phyloP scores from a whole-genome alignment of 768 basidiomycete species.

The Gloeophyllum trabeum region DNA sequence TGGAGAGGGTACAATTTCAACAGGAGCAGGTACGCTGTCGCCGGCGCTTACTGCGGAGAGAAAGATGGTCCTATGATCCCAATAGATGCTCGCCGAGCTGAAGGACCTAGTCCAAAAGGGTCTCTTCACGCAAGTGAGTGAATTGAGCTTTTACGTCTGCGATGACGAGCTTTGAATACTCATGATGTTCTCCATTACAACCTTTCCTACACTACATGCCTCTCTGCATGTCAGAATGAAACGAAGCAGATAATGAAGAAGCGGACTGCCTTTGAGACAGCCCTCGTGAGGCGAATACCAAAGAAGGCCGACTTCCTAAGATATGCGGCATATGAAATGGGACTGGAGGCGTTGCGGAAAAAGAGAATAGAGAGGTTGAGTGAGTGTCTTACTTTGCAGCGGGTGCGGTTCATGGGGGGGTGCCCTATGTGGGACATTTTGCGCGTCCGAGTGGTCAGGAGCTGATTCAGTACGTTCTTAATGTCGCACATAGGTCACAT shows the following conservation, averaged over 20 bases:
- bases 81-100: conserved; percentile 92
- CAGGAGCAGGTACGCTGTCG: conserved; percentile 66
- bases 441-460: no score
- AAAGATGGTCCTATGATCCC: no score
- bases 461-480: no score
- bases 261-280: conserved; percentile 74
- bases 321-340: conserved; percentile 90
- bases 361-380: conserved; percentile 67
- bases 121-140: conserved; percentile 67
- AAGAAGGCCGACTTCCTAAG: conserved; percentile 84
- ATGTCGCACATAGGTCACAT: no score
- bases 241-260: conserved; percentile 77
- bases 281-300: conserved; percentile 72
- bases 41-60: neutral
- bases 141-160: no score
- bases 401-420: no score
- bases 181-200: neutral
- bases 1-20: conserved; percentile 93
- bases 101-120: conserved; percentile 82
- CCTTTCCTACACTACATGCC: neutral
- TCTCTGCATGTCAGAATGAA: conserved; percentile 40
- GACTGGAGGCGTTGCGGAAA: conserved; percentile 66
- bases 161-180: no score
- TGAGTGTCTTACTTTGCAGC: conserved; percentile 26
- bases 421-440: no score